These are phyloP conservation scores for Penicillium flavigenum DNA, from an alignment of 495 filamentous ascomycete species.

Conservation along the genomic window DNA sequence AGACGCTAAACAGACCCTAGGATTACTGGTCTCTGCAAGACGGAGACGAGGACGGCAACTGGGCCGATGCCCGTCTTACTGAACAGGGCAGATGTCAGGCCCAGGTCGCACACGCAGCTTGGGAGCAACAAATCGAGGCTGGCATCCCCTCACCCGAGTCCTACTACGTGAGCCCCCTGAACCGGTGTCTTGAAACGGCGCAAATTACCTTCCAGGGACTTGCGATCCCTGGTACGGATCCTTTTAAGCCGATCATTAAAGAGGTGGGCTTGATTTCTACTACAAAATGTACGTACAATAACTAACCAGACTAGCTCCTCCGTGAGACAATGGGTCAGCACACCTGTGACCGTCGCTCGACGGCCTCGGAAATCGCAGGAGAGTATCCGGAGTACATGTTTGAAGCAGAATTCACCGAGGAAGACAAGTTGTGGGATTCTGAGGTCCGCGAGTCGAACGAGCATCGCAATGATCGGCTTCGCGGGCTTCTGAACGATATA, in stretches of 20 bases:
- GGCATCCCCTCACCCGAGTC: conserved; percentile 62
- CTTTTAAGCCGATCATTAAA: conserved; percentile 66
- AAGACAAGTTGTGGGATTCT: conserved; percentile 59
- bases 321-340: conserved; percentile 75
- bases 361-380: conserved; percentile 54
- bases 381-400: conserved; percentile 61
- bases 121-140: conserved; percentile 53
- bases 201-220: conserved; percentile 60
- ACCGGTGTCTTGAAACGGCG: conserved; percentile 68
- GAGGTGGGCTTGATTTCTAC: conserved; percentile 44
- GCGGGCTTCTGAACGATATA: conserved; percentile 60
- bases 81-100: conserved; percentile 64
- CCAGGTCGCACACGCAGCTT: conserved; percentile 59
- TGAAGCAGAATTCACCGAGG: conserved; percentile 62
- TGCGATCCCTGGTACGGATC: conserved; percentile 45
- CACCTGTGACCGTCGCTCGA: conserved; percentile 75
- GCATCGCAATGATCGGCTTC: conserved; percentile 56
- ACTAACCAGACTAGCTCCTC: conserved; percentile 40
- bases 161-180: conserved; percentile 74
- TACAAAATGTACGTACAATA: not conserved
- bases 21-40: conserved; percentile 74
- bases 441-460: conserved; percentile 54
- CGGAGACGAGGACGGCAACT: conserved; percentile 64
- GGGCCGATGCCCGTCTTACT: conserved; percentile 75
- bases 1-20: conserved; percentile 15